Base-by-base conservation (phyloP, 1,284 basidiomycete species). In the Cerioporus squamosus region DNA sequence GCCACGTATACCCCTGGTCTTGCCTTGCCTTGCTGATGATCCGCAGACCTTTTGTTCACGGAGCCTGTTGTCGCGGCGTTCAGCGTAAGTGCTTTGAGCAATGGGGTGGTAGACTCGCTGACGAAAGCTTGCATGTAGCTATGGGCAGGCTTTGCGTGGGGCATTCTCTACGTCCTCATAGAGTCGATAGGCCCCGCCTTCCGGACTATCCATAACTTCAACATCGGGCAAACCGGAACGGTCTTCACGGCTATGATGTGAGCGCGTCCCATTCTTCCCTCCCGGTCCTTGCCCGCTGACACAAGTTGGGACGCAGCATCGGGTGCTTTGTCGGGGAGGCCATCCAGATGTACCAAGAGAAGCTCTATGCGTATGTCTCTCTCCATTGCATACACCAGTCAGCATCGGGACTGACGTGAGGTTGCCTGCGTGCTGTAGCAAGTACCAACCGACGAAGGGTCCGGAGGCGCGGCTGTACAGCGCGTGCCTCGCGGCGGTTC, bases 91-190 rank as follows among this genome's bases (percentile, higher is more conserved):
- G 18, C 7, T 8, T 12, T 4, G 6, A 36, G 39, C 45, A 36
- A 22, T 36, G 47, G n/a, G 36, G 40, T n/a, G n/a, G 29, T 15
- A 36, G 3, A 6, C n/a, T 17, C 5, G 17, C 22, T 10, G 18
- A 24, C 20, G n/a, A 47, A 29, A 5, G 9, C 9, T 6, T 10
- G 18, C n/a, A 9, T 56, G 8, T 64, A 90, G 87, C 61, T 91
- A 17, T 94, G 91, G 91, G 75, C 87, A 48, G 88, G 88, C 1
- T 86, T 91, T 58, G 82, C 82, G 1, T 94, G 91, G 92, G 92
- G 92, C 0, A 81, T 94, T 12, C 72, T 90, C 47, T 94, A 86
- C 69, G 84, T 82, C 57, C 74, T 91, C 58, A 76, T 93, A 29
- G 84, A 86, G 80, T 89, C 88, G 0, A 78, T 91, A 23, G 75